A percentile compares a stretch with the other conserved stretches of the same genome.
These are phyloP conservation scores for Paragyromitra xinjiangensis DNA, from an alignment of 495 filamentous ascomycete genomes.

Conservation along the genomic window DNA sequence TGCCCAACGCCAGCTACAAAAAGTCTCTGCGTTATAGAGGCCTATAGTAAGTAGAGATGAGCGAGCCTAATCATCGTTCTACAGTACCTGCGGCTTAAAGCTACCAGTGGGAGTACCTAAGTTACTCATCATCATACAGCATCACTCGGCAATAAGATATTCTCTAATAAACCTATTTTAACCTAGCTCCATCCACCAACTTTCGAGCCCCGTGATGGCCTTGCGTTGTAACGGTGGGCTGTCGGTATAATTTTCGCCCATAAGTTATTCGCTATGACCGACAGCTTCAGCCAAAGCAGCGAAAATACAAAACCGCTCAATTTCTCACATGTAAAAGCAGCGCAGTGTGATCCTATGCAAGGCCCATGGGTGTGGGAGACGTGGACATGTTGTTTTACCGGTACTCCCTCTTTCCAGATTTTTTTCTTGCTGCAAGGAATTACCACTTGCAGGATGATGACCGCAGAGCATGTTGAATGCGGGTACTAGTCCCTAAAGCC, in stretches of 20 bases:
- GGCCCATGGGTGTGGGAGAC: conserved; percentile 34
- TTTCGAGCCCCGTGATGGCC: neutral
- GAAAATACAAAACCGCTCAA: neutral
- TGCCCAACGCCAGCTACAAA: neutral
- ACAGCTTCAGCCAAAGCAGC: conserved; percentile 2
- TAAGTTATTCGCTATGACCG: conserved; percentile 1
- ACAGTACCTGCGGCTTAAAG: neutral
- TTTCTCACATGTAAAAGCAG: conserved; percentile 6
- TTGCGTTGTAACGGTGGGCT: neutral
- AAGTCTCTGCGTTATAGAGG: neutral
- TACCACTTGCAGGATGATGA: conserved; percentile 31
- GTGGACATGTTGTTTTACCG: conserved; percentile 37
- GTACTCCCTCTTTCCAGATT: conserved; percentile 5
- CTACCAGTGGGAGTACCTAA: neutral
- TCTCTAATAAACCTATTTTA: conserved; percentile 9
- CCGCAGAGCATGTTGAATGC: conserved; percentile 24
- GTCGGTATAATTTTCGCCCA: neutral
- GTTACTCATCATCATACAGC: conserved; percentile 9
- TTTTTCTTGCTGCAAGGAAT: conserved; percentile 25
- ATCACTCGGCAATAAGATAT: conserved; percentile 25
- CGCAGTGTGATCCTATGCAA: conserved; percentile 24
- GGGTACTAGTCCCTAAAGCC: conserved; percentile 26
- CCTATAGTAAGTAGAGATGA: neutral
- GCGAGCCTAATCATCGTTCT: neutral
- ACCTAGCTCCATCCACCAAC: conserved; percentile 12